Conservation (phyloP, 2,329 filamentous ascomycete species). For the Claviceps spartinae region DNA sequence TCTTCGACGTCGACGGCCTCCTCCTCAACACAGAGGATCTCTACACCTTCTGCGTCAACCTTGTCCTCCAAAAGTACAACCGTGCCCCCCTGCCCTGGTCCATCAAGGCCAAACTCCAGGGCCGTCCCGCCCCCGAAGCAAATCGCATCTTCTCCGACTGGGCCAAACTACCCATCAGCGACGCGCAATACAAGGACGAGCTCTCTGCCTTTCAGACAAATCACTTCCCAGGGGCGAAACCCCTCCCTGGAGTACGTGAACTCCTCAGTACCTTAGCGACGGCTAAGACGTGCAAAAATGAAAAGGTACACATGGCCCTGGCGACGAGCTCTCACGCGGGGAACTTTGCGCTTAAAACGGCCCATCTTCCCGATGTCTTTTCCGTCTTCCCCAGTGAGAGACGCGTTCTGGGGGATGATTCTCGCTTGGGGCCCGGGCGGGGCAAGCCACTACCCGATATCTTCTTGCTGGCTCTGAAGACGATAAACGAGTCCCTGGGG, state of each 20-base stretch:
- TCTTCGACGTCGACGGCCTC: conserved; percentile 98
- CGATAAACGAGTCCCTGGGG: conserved; percentile 63
- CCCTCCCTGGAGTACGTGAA: conserved; percentile 63
- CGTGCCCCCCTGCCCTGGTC: conserved; percentile 74
- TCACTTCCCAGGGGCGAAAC: conserved; percentile 60
- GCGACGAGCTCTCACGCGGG: conserved; percentile 62
- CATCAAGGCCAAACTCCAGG: conserved; percentile 75
- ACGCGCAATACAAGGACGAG: conserved; percentile 50
- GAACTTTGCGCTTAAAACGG: conserved; percentile 69
- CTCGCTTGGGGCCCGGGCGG: conserved; percentile 59
- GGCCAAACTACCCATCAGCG: conserved; percentile 69
- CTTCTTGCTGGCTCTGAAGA: conserved; percentile 72
- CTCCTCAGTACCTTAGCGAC: conserved; percentile 41
- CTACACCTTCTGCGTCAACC: conserved; percentile 75
- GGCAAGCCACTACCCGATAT: conserved; percentile 95
- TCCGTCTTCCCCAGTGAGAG: conserved; percentile 54
- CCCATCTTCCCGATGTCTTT: conserved; percentile 44
- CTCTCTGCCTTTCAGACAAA: conserved; percentile 51
- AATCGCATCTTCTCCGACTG: conserved; percentile 54
- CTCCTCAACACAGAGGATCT: conserved; percentile 86
- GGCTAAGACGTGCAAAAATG: conserved; percentile 16
- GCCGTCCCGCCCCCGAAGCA: conserved; percentile 39
- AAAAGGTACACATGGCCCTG: conserved; percentile 62
- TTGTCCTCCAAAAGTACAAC: conserved; percentile 62
- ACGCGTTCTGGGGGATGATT: conserved; percentile 74